Conservation (phyloP, 2,329 filamentous ascomycete genomes). For the Hypoxylon sp. region DNA sequence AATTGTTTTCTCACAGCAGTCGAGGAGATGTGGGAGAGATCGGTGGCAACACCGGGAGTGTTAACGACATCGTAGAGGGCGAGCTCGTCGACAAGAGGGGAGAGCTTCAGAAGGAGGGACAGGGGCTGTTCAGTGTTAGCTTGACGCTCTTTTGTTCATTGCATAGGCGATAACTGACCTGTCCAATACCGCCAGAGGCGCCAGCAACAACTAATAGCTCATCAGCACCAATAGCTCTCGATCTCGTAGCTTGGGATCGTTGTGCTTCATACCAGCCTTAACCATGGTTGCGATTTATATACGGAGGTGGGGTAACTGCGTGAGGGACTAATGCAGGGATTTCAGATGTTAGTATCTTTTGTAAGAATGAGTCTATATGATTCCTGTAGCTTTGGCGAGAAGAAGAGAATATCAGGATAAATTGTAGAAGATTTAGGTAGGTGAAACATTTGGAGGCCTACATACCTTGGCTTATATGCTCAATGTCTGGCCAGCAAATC, state of each 20-base stretch:
- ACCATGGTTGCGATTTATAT: constrained; percentile 63
- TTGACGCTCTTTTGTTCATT: constrained; percentile 28
- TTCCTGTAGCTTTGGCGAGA: constrained; percentile 5
- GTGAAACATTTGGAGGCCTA: constrained; percentile 23
- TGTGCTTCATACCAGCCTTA: constrained; percentile 68
- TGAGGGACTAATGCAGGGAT: constrained; percentile 27
- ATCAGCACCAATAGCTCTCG: constrained; percentile 20
- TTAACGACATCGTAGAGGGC: constrained; percentile 99
- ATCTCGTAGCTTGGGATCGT: constrained; percentile 1
- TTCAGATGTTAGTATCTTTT: constrained; percentile 22
- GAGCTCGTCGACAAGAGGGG: constrained; percentile 89
- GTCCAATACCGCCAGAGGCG: constrained; percentile 97
- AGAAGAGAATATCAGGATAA: constrained; percentile 9
- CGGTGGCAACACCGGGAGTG: constrained; percentile 94
- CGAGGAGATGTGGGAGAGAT: constrained; percentile 97
- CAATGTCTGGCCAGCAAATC: constrained; percentile 4
- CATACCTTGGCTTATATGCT: constrained; percentile 26
- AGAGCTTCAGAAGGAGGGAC: constrained; percentile 95
- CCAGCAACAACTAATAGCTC: constrained; percentile 82
- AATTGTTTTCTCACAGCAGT: constrained; percentile 71
- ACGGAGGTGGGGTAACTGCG: constrained; percentile 48
- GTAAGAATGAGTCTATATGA: neutral
- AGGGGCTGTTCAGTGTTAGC: constrained; percentile 75
- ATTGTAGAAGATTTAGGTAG: constrained; percentile 14
- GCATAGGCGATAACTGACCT: constrained; percentile 71